Evolutionary conservation across 1,284 basidiomycete species (phyloP), one percentile per base, ranked within the genome.

Genomic region (Austropuccinia psidii): DNA sequence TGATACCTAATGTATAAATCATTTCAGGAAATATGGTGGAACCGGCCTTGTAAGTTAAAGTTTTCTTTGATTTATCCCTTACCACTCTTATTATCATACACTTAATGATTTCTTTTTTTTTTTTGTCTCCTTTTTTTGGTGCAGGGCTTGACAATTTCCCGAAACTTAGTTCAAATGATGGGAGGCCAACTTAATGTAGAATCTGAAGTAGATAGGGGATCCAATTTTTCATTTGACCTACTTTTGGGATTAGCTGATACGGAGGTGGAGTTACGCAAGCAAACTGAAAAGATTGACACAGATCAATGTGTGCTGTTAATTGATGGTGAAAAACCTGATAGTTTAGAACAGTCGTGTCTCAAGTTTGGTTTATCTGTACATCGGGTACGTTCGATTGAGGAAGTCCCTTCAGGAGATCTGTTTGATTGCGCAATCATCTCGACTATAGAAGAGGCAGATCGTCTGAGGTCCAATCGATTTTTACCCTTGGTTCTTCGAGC

Each of bases 391-490:
- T 64, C 70, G 47, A 73, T 73, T 13, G 70, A 73, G 17, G 47
- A 73, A 37, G 70, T 73, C 17, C 70, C 70, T 1, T 73, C 70
- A 27, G 70, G 70, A 31, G 70, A 73, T 61, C 39, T 73, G 27
- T 73, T 73, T 31, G 70, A 73, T 52, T 73, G 70, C 21, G 70
- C 70, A 4, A 73, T 73, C 50, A 73, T 73, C 27, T 73, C 70
- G 9, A 73, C 47, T 21, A 73, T 73, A 9, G 70, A 73, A 37
- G 70, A 73, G 31, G 70, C 70, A 33, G 70, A 73, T 27, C 60
- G 60, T n/a, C 50, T 73, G 13, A 39, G 70, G 19, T 73, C 70
- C 8, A 73, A 60, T 54, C 58, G 70, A 33, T 73, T 73, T 52
- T 29, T 73, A 17, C 70, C 70, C 9, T 52, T 73, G 21, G 70